Evolutionary conservation across 2,329 filamentous ascomycete species (phyloP).

Genomic region (Exophiala lecanii-corni): DNA sequence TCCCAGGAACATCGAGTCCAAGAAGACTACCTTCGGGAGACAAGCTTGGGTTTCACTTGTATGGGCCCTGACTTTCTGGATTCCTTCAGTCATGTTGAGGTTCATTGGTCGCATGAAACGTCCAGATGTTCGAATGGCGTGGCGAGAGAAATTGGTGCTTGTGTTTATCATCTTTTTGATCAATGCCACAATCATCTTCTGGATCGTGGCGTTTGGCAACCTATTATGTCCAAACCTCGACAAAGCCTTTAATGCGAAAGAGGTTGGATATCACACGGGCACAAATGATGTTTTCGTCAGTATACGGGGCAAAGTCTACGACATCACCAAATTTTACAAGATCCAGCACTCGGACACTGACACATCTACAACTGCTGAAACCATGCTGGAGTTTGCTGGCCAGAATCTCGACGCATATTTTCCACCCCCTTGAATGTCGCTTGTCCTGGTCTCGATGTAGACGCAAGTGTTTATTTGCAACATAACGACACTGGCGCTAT

Average conservation of each 20-base stretch:
- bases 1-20: conserved; percentile 69
- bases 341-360: conserved; percentile 72
- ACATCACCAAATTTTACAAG: conserved; percentile 84
- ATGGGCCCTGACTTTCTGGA: conserved; percentile 89
- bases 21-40: conserved; percentile 58
- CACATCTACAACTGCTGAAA: conserved; percentile 53
- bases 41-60: conserved; percentile 76
- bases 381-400: conserved; percentile 76
- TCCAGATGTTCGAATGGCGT: conserved; percentile 92
- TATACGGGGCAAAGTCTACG: conserved; percentile 83
- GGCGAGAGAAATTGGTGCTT: conserved; percentile 90
- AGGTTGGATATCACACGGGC: conserved; percentile 69
- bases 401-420: conserved; percentile 82
- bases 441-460: conserved; percentile 67
- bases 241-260: conserved; percentile 73
- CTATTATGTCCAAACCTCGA: conserved; percentile 85
- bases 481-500: conserved; percentile 64
- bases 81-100: conserved; percentile 78
- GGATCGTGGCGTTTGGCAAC: conserved; percentile 80
- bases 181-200: conserved; percentile 81
- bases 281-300: conserved; percentile 79
- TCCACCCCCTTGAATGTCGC: conserved; percentile 68
- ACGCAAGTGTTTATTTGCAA: conserved; percentile 44
- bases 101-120: conserved; percentile 91
- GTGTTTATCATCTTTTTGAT: conserved; percentile 74